A percentile compares a stretch with the other conserved stretches of the same genome.
Conservation (phyloP, 495 filamentous ascomycete genomes). For the Poronia punctata region DNA sequence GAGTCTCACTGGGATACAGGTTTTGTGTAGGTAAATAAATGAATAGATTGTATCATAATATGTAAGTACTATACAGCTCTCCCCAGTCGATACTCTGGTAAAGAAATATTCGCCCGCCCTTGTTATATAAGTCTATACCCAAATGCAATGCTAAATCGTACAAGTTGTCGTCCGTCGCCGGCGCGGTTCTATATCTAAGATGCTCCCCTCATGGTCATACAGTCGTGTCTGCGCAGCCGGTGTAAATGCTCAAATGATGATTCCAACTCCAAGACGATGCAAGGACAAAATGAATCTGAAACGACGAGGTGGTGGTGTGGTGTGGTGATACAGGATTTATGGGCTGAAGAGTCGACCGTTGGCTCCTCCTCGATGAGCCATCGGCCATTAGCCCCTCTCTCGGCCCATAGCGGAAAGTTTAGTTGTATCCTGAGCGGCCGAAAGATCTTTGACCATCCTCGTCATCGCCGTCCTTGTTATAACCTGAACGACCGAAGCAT, state of each 20-base stretch:
- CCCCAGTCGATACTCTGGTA: slow-evolving; percentile 1
- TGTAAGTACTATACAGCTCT: slow-evolving; percentile 10
- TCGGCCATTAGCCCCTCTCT: not conserved
- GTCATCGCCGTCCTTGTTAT: slow-evolving; percentile 22
- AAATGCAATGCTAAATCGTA: slow-evolving; percentile 1
- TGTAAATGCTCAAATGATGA: slow-evolving; percentile 17
- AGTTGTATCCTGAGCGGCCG: slow-evolving; percentile 12
- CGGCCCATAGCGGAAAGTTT: not conserved
- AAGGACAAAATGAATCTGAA: slow-evolving; percentile 14
- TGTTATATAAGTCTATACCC: slow-evolving; percentile 1
- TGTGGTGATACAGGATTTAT: slow-evolving; percentile 11
- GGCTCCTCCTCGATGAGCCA: slow-evolving; percentile 5
- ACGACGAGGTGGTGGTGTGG: not conserved
- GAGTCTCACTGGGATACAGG: slow-evolving; percentile 18
- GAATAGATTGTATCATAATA: slow-evolving; percentile 1
- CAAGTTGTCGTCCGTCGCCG: not conserved
- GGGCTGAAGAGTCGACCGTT: not conserved
- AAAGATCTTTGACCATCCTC: not conserved
- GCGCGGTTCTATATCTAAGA: slow-evolving; percentile 11
- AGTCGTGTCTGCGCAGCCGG: slow-evolving; percentile 17
- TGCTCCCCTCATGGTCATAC: slow-evolving; percentile 12
- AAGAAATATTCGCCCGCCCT: not conserved
- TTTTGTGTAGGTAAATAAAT: slow-evolving; percentile 37
- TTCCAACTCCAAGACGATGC: slow-evolving; percentile 14
- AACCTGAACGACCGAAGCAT: slow-evolving; percentile 29